A percentile compares a stretch with the other conserved stretches of the same genome.
Conservation (phyloP, 164 flowering plant species). For the Vitis rupestris region DNA sequence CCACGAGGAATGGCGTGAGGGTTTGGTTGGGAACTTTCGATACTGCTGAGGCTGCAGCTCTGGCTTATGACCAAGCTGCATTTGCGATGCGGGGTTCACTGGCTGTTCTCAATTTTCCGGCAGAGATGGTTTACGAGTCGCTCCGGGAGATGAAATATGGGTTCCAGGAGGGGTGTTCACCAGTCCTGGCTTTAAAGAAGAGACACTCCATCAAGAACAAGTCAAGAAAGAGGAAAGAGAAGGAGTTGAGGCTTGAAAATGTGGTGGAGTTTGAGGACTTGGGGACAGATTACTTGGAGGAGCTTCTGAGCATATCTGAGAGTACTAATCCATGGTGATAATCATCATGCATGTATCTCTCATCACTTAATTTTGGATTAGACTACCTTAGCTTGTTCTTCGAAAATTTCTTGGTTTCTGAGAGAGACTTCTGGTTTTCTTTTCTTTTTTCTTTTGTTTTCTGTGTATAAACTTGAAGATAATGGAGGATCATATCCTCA, state of each 20-base stretch:
- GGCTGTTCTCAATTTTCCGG: conserved; percentile 61
- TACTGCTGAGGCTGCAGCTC: conserved; percentile 69
- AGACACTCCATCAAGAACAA: conserved; percentile 47
- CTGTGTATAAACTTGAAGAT: too few relatives aligned
- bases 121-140: conserved; percentile 46
- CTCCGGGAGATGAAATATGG: conserved; percentile 36
- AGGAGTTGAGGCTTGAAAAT: conserved; percentile 24
- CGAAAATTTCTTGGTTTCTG: too few relatives aligned
- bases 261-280: conserved; percentile 61
- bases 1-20: conserved; percentile 54
- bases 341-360: too few relatives aligned
- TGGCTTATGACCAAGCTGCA: conserved; percentile 78
- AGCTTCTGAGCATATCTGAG: conserved; percentile 29
- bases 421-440: too few relatives aligned
- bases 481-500: too few relatives aligned
- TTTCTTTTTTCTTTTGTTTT: too few relatives aligned
- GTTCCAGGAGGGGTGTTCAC: conserved; percentile 43
- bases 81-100: conserved; percentile 48
- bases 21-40: conserved; percentile 85
- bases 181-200: conserved; percentile 58
- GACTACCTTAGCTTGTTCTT: too few relatives aligned
- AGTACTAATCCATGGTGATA: too few relatives aligned
- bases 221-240: conserved; percentile 24
- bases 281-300: conserved; percentile 58
- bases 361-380: too few relatives aligned